Evolutionary conservation across 176 grass and related monocot genomes (phyloP).

Genomic region (Rhynchospora pubera): DNA sequence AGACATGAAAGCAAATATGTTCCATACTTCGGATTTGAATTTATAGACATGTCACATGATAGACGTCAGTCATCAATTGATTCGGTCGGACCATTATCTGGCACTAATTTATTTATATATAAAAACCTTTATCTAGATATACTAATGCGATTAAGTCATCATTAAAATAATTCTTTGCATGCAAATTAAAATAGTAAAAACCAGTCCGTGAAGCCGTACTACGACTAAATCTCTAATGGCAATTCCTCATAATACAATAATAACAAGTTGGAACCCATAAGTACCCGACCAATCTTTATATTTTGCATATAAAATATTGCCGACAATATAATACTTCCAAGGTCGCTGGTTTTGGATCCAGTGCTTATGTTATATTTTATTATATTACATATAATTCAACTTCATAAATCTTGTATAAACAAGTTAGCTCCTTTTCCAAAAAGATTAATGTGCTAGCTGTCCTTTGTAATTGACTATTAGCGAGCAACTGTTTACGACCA

Average conservation of each 20-base stretch:
- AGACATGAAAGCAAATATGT: not conserved
- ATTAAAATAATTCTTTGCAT: not conserved
- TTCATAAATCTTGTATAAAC: not conserved
- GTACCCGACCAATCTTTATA: conserved; percentile 13
- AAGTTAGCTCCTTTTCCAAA: not conserved
- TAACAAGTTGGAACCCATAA: not conserved
- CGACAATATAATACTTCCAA: not conserved
- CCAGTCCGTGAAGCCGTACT: conserved; percentile 3
- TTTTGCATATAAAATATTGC: conserved; percentile 1
- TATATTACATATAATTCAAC: not conserved
- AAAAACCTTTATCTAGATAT: not conserved
- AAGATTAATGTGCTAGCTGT: not conserved
- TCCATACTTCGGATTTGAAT: not conserved
- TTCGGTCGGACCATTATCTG: not conserved
- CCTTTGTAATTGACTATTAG: not conserved
- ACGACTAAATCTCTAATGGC: not conserved
- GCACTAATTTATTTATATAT: not conserved
- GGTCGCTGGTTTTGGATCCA: not conserved
- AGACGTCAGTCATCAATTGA: not conserved
- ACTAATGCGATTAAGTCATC: not conserved
- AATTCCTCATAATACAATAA: not conserved
- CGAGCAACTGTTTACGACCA: not conserved
- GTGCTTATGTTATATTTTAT: too few relatives aligned
- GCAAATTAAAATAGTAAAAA: not conserved
- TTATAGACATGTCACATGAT: conserved; percentile 12